A percentile compares a stretch with the other conserved stretches of the same genome.
Evolutionary conservation across 1,284 basidiomycete species (phyloP).

Genomic region (Marasmius tenuissimus): DNA sequence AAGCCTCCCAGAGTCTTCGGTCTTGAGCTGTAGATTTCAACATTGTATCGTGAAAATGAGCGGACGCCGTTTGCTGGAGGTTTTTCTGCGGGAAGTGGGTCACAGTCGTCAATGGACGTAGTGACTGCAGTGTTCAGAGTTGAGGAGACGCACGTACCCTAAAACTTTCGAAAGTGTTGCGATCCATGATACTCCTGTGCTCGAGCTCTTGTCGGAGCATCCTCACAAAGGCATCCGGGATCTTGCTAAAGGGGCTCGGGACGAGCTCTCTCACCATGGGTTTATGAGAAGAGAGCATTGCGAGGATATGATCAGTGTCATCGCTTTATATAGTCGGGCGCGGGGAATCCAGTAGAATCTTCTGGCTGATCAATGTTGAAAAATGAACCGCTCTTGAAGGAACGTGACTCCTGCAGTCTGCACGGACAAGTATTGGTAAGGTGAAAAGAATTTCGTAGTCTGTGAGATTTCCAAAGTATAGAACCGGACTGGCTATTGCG

Average conservation of each 20-base stretch:
- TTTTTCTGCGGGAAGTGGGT: neutral
- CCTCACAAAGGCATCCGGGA: neutral
- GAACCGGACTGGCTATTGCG: no score
- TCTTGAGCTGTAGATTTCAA: no score
- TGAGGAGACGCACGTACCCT: neutral
- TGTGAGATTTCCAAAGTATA: no score
- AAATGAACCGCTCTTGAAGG: no score
- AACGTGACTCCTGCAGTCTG: no score
- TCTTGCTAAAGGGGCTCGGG: neutral
- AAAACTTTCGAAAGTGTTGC: neutral
- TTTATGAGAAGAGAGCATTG: neutral
- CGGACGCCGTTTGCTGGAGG: no score
- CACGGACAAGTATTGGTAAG: no score
- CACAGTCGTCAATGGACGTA: neutral
- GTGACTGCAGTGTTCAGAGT: neutral
- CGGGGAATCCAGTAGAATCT: neutral
- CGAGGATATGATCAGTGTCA: neutral
- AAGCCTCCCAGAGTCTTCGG: no score
- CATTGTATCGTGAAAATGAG: no score
- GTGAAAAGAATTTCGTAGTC: no score
- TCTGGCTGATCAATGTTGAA: neutral
- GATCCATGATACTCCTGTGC: neutral
- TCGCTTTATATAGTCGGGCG: neutral
- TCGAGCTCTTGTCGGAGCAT: neutral
- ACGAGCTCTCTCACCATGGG: neutral